These are phyloP conservation scores for Jimgerdemannia flammicorona DNA, from an alignment of 192 early-diverging fungal species.

Conservation along the genomic window DNA sequence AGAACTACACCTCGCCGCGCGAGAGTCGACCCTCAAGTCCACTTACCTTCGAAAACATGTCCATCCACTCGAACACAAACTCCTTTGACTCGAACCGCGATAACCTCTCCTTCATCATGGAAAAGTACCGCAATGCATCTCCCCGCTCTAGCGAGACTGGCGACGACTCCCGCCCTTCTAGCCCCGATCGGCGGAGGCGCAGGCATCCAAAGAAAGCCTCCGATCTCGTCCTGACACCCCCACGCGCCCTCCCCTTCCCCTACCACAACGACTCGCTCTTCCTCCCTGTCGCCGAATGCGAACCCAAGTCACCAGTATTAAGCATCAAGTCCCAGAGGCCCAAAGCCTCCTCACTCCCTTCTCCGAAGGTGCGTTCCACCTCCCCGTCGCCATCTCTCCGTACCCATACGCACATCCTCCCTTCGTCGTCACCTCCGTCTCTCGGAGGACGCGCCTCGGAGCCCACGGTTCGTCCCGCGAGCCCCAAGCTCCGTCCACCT, in stretches of 20 bases:
- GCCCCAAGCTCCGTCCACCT: too few species aligned
- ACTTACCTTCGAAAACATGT: neutral
- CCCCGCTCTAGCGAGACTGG: neutral
- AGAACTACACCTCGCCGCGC: neutral
- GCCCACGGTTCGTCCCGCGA: neutral
- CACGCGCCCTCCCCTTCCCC: conserved; percentile 6
- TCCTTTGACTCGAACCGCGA: neutral
- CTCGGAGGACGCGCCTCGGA: neutral
- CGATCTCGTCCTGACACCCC: conserved; percentile 12
- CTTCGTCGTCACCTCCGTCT: neutral
- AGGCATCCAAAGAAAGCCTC: neutral
- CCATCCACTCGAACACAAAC: neutral
- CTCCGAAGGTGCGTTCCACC: neutral
- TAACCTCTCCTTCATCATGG: neutral
- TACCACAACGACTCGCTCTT: conserved; percentile 16
- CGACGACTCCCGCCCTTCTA: neutral
- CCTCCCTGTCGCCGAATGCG: conserved; percentile 7
- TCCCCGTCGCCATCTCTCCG: neutral
- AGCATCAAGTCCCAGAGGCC: neutral
- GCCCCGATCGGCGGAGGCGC: neutral
- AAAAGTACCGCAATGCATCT: neutral
- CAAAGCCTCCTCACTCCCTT: neutral
- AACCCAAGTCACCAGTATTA: neutral
- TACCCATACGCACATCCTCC: neutral
- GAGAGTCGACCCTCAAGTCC: neutral